Conservation (phyloP, 1,284 basidiomycete genomes). For the Puccinia horiana region DNA sequence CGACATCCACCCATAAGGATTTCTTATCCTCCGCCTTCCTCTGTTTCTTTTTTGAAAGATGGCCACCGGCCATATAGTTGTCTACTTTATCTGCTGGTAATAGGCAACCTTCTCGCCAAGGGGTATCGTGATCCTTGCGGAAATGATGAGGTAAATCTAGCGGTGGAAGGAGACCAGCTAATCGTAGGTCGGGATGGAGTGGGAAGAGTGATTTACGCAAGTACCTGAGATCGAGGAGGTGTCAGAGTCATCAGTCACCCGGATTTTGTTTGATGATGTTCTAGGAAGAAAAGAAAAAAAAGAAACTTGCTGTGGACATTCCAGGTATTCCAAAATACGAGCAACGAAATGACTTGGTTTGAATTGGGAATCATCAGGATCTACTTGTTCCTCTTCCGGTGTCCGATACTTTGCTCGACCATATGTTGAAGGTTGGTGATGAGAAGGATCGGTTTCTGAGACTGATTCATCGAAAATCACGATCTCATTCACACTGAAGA, state of each 20-base stretch:
- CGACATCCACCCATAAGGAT: conserved; percentile 55
- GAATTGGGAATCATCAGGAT: conserved; percentile 35
- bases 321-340: conserved; percentile 57
- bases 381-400: conserved; percentile 19
- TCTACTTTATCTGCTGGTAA: conserved; percentile 38
- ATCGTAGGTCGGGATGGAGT: conserved; percentile 56
- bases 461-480: conserved; percentile 54
- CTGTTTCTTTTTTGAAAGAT: conserved; percentile 26
- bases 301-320: conserved; percentile 56
- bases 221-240: conserved; percentile 51
- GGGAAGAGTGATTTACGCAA: conserved; percentile 57
- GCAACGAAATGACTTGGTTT: conserved; percentile 55
- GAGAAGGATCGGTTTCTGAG: conserved; percentile 10
- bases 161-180: conserved; percentile 58
- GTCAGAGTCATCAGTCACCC: neutral
- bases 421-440: conserved; percentile 8
- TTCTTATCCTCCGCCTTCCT: conserved; percentile 1
- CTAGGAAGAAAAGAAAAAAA: too few species aligned
- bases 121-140: conserved; percentile 55
- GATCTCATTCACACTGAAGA: conserved; percentile 58
- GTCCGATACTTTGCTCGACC: conserved; percentile 51
- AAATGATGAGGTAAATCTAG: conserved; percentile 58
- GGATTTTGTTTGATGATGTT: neutral
- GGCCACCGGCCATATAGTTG: conserved; percentile 28
- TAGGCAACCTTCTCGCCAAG: conserved; percentile 55